phyloP scores from a whole-genome alignment of 192 early-diverging fungal species.

The Dissophora globulifera region DNA sequence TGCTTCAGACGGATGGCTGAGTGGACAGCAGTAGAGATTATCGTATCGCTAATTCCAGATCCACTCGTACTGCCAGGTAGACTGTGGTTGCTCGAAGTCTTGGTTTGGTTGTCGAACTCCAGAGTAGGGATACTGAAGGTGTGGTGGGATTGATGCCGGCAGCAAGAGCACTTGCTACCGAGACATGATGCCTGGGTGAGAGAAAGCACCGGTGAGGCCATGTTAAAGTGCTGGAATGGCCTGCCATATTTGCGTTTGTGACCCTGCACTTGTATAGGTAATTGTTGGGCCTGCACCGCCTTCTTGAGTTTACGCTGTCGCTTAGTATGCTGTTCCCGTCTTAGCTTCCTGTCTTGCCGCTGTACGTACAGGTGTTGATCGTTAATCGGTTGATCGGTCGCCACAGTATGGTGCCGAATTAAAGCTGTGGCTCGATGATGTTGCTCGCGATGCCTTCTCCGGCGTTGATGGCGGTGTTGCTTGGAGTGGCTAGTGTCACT shows the following conservation, averaged over 20 bases:
- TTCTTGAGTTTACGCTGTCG: constrained; percentile 9
- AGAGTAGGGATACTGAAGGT: not conserved
- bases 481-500: constrained; percentile 16
- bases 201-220: no score
- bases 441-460: constrained; percentile 42
- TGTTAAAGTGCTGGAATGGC: no score
- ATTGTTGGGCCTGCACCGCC: constrained; percentile 5
- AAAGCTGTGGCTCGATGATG: constrained; percentile 14
- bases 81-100: not conserved
- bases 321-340: constrained; percentile 21
- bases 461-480: constrained; percentile 18
- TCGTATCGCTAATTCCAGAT: constrained; percentile 22
- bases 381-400: not conserved
- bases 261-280: not conserved
- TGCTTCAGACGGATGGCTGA: constrained; percentile 65
- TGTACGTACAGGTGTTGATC: constrained; percentile 10
- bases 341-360: constrained; percentile 19
- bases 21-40: constrained; percentile 58
- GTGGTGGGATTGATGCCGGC: not conserved
- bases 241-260: no score
- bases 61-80: not conserved
- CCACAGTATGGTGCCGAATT: constrained; percentile 39
- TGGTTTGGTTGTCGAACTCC: not conserved
- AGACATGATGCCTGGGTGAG: no score
- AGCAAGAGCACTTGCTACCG: not conserved